Evolutionary conservation across 1,139 yeast species (phyloP).

Genomic region (Hyphopichia fennica): DNA sequence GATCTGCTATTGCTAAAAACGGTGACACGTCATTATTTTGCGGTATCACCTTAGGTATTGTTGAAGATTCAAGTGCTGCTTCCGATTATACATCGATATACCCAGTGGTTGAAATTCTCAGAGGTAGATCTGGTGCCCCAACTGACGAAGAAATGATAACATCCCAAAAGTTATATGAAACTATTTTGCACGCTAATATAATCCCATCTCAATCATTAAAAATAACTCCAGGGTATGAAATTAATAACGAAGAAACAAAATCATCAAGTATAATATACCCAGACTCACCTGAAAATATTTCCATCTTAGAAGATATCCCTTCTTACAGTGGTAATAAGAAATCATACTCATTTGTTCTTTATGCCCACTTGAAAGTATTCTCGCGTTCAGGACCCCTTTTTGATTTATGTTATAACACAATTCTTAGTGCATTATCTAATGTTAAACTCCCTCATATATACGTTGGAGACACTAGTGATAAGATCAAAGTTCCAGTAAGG

Average conservation of each 20-base stretch:
- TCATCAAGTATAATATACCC: conserved; percentile 39
- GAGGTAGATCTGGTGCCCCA: conserved; percentile 81
- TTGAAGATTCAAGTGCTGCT: conserved; percentile 44
- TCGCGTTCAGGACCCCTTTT: conserved; percentile 80
- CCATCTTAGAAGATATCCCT: conserved; percentile 5
- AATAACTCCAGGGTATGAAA: conserved; percentile 54
- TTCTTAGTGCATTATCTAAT: conserved; percentile 61
- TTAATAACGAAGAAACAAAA: conserved; percentile 36
- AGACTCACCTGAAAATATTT: conserved; percentile 26
- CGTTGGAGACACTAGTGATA: conserved; percentile 55
- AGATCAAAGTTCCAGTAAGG: conserved; percentile 51
- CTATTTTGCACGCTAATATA: conserved; percentile 54
- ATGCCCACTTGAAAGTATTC: conserved; percentile 75
- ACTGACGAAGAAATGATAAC: conserved; percentile 87
- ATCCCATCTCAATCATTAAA: conserved; percentile 46
- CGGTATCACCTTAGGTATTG: conserved; percentile 69
- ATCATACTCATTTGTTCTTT: conserved; percentile 61
- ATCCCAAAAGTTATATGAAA: conserved; percentile 67
- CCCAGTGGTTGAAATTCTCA: conserved; percentile 78
- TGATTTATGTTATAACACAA: conserved; percentile 74
- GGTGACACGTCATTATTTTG: conserved; percentile 80
- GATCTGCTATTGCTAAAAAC: conserved; percentile 69
- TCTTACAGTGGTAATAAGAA: conserved; percentile 15
- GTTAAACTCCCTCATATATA: conserved; percentile 68
- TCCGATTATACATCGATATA: conserved; percentile 49